These are phyloP conservation scores for Malus domestica DNA, from an alignment of 306 rosid genomes.

Conservation along the genomic window DNA sequence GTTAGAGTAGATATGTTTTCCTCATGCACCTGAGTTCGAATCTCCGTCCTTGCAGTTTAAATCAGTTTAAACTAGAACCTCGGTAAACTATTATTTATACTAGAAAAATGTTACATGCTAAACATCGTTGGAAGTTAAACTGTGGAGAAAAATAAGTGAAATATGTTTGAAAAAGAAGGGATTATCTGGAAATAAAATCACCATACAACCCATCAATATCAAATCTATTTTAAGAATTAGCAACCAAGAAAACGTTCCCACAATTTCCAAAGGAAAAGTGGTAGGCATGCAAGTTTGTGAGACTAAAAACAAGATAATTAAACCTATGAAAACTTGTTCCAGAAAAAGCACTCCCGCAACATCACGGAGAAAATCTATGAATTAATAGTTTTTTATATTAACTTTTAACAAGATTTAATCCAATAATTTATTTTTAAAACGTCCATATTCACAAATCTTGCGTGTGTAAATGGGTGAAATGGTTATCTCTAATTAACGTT, in stretches of 20 bases:
- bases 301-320: background rate
- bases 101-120: too few species aligned
- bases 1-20: background rate
- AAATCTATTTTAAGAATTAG: too few species aligned
- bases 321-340: background rate
- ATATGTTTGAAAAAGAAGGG: too few species aligned
- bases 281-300: background rate
- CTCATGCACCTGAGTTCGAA: too few species aligned
- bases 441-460: background rate
- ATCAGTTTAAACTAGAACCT: too few species aligned
- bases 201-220: too few species aligned
- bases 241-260: background rate
- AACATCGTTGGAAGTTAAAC: too few species aligned
- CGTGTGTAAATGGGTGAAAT: background rate
- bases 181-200: too few species aligned
- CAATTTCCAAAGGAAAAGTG: background rate
- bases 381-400: background rate
- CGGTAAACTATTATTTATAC: too few species aligned
- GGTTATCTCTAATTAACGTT: background rate
- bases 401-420: background rate
- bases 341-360: background rate
- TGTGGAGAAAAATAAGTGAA: too few species aligned
- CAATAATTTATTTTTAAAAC: background rate
- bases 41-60: too few species aligned
- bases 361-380: background rate